A percentile compares a stretch with the other conserved stretches of the same genome.
Evolutionary conservation across 257 asterid species (phyloP).

Genomic region (Buddleja alternifolia): DNA sequence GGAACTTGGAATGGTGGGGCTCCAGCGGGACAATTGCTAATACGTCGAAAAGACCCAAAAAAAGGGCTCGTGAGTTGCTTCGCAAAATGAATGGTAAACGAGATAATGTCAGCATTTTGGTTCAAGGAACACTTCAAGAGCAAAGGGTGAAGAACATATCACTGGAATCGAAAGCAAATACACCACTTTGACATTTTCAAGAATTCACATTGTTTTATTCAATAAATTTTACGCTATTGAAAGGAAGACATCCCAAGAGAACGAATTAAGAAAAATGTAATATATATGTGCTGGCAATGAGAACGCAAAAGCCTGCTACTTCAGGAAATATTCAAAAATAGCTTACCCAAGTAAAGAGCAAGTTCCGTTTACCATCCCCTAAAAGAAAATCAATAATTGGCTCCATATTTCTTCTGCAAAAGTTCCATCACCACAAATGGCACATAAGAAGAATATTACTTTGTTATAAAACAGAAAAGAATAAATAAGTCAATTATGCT

Average conservation of each 20-base stretch:
- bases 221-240: too few species aligned
- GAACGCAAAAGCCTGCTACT: slow-evolving; percentile 4
- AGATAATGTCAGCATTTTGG: background rate
- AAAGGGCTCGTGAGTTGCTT: too few species aligned
- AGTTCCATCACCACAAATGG: slow-evolving; percentile 30
- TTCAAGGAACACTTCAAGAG: background rate
- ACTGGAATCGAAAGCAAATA: too few species aligned
- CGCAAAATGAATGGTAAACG: background rate
- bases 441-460: slow-evolving; percentile 12
- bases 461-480: background rate
- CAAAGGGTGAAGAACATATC: background rate
- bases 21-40: background rate
- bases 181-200: too few species aligned
- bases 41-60: too few species aligned
- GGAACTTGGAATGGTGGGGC: too few species aligned
- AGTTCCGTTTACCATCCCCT: slow-evolving; percentile 56
- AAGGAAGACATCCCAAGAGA: too few species aligned
- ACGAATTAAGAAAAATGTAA: too few species aligned
- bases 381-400: slow-evolving; percentile 68
- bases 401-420: slow-evolving; percentile 74
- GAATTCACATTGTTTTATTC: too few species aligned
- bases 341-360: slow-evolving; percentile 83
- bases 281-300: too few species aligned
- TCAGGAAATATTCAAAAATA: slow-evolving; percentile 14
- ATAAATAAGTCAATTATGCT: background rate